A percentile compares a stretch with the other conserved stretches of the same genome.
These are phyloP conservation scores for Fusarium multiceps DNA, from an alignment of 2,329 filamentous ascomycete species.

Conservation along the genomic window DNA sequence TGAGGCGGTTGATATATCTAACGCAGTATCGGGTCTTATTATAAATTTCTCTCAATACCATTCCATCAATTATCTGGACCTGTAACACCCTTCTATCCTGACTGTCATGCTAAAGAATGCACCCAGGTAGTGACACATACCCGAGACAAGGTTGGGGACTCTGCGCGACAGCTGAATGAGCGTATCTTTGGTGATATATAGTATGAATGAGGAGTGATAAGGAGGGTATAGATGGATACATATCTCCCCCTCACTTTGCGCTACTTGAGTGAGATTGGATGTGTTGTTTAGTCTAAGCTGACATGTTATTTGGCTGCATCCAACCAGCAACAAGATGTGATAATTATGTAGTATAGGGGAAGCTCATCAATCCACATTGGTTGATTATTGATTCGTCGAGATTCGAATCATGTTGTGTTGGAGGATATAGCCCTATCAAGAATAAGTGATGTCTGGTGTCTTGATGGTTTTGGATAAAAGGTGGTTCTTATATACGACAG, in stretches of 20 bases:
- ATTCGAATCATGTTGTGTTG: neutral
- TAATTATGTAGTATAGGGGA: neutral
- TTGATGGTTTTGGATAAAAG: neutral
- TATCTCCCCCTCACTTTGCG: neutral
- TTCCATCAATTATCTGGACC: neutral
- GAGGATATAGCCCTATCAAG: neutral
- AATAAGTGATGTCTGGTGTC: neutral
- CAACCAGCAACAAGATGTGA: neutral
- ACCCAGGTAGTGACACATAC: neutral
- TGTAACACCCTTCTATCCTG: neutral
- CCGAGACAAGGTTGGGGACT: neutral
- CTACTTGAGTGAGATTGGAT: neutral
- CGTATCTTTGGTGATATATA: neutral
- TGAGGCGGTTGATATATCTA: neutral
- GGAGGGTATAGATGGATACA: neutral
- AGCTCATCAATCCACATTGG: neutral
- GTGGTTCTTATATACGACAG: neutral
- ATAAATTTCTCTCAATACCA: neutral
- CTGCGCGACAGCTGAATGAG: neutral
- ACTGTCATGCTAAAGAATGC: neutral
- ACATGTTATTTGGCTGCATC: neutral
- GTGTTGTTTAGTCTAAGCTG: neutral
- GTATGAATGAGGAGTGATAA: neutral
- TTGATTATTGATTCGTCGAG: neutral
- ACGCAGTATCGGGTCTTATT: neutral